These are phyloP conservation scores for Sequoia sempervirens DNA, from an alignment of 75 land plant species.

Conservation along the genomic window DNA sequence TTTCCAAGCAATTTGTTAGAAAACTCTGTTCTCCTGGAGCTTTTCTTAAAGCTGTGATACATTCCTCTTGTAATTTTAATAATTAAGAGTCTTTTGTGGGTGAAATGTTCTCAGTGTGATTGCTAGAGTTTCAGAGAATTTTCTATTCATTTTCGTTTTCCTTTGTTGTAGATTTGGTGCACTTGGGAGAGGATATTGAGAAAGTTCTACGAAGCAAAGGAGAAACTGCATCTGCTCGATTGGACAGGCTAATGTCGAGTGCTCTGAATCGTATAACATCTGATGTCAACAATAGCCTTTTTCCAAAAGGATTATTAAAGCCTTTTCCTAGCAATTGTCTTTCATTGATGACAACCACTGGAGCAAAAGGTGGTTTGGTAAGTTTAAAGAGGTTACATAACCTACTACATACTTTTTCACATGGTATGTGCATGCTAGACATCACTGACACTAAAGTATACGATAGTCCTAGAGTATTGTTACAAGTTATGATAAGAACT, in stretches of 20 bases:
- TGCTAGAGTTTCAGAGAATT: neutral
- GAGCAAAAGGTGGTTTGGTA: conserved; percentile 94
- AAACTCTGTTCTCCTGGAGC: neutral
- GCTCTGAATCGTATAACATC: conserved; percentile 50
- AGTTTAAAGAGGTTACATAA: conserved; percentile 7
- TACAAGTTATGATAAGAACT: neutral
- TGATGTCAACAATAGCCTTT: conserved; percentile 47
- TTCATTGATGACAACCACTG: conserved; percentile 86
- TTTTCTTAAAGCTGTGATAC: too few relatives aligned
- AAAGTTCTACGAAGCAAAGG: conserved; percentile 60
- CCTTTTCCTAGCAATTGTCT: conserved; percentile 78
- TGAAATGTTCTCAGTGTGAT: neutral
- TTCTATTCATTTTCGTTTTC: neutral
- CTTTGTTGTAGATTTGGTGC: neutral
- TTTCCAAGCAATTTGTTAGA: neutral
- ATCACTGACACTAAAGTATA: neutral
- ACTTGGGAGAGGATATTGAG: conserved; percentile 48
- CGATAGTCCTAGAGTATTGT: neutral
- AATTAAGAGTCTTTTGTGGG: neutral
- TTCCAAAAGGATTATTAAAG: conserved; percentile 74
- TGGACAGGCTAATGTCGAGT: conserved; percentile 81
- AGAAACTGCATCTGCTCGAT: conserved; percentile 54
- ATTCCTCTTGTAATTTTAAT: neutral
- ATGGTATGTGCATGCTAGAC: neutral
- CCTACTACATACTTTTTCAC: too few relatives aligned